Conservation (phyloP, 148 eudicot species). For the Rhododendron kiyosumense region DNA sequence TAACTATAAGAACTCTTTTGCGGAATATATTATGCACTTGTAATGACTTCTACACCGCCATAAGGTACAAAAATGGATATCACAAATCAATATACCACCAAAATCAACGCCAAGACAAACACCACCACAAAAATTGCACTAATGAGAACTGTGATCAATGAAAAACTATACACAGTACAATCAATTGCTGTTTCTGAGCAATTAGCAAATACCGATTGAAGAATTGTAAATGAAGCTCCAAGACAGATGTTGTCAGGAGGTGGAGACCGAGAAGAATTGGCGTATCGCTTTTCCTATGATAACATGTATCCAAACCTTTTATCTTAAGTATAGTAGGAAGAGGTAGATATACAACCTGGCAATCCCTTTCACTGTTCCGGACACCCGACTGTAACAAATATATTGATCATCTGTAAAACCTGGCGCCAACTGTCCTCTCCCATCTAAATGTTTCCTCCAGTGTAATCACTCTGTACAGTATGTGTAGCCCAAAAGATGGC, state of each 20-base stretch:
- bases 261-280: conserved; percentile 5
- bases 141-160: not conserved
- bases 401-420: not conserved
- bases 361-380: not conserved
- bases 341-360: conserved; percentile 1
- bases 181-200: not conserved
- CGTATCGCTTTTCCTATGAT: not conserved
- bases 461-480: conserved; percentile 15
- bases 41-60: not conserved
- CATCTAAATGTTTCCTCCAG: not conserved
- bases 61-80: conserved; percentile 6
- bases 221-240: conserved; percentile 2
- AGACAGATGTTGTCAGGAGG: not conserved
- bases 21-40: not conserved
- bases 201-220: not conserved
- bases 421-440: not conserved
- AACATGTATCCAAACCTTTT: not conserved
- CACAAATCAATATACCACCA: not conserved
- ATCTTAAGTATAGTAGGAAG: not conserved
- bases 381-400: not conserved
- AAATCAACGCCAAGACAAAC: not conserved
- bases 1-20: not conserved
- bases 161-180: conserved; percentile 7
- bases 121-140: not conserved
- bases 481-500: not conserved